Conservation (phyloP, 2,329 filamentous ascomycete genomes). For the Alternaria gansuensis region DNA sequence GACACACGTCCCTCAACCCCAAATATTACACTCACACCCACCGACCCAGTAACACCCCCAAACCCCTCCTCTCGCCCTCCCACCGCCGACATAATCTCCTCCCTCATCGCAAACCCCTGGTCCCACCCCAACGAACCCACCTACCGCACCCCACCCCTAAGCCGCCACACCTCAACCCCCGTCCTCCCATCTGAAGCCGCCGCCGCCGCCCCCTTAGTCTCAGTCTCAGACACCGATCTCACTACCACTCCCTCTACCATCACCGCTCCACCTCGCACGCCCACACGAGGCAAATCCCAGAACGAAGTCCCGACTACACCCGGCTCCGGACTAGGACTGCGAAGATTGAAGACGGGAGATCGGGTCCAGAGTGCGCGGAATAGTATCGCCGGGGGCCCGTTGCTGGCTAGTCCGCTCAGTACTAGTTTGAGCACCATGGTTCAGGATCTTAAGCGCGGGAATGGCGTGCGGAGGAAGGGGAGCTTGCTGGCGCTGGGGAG, state of each 20-base stretch:
- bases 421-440: conserved; percentile 70
- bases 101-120: conserved; percentile 46
- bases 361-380: conserved; percentile 51
- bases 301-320: conserved; percentile 33
- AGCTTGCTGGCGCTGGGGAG: conserved; percentile 23
- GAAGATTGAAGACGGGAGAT: conserved; percentile 45
- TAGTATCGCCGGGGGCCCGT: conserved; percentile 62
- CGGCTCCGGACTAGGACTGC: conserved; percentile 31
- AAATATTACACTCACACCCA: conserved; percentile 33
- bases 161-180: conserved; percentile 43
- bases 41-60: conserved; percentile 22
- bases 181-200: conserved; percentile 43
- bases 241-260: background rate
- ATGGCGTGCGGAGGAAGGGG: conserved; percentile 34
- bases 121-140: conserved; percentile 21
- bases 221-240: conserved; percentile 32
- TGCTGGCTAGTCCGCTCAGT: conserved; percentile 69
- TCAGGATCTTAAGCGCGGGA: conserved; percentile 69
- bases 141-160: conserved; percentile 17
- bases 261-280: conserved; percentile 17
- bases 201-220: conserved; percentile 21
- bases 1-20: conserved; percentile 38
- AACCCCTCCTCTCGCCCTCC: conserved; percentile 12
- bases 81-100: conserved; percentile 31
- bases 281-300: conserved; percentile 24